Conservation (phyloP, 352 stramenopile genomes). For the Phytopythium litorale region DNA sequence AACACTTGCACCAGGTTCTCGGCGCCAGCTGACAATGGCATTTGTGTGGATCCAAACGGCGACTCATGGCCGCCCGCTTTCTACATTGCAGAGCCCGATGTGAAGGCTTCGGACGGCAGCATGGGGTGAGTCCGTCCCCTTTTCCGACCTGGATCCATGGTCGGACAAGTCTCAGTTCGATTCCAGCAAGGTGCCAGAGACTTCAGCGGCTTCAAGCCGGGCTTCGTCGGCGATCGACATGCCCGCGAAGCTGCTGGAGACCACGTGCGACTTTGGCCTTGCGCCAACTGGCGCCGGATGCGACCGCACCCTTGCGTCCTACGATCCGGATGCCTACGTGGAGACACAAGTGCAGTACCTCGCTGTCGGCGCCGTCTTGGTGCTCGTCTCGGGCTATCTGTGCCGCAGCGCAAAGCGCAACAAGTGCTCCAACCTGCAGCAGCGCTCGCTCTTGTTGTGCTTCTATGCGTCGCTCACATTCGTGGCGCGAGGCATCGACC, state of each 20-base stretch:
- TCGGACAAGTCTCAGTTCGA: background rate
- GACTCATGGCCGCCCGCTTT: background rate
- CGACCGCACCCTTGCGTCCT: slow-evolving; percentile 22
- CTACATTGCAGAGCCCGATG: background rate
- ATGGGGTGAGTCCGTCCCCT: too few relatives aligned
- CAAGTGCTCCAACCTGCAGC: slow-evolving; percentile 28
- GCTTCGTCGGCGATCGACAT: background rate
- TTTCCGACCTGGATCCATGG: background rate
- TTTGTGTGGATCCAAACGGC: background rate
- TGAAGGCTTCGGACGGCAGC: background rate
- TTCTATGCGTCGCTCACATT: slow-evolving; percentile 34
- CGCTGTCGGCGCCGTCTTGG: slow-evolving; percentile 18
- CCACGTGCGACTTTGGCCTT: slow-evolving; percentile 27
- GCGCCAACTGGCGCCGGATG: slow-evolving; percentile 23
- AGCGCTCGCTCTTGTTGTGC: slow-evolving; percentile 35
- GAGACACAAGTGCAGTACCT: slow-evolving; percentile 30
- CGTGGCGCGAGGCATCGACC: slow-evolving; percentile 25
- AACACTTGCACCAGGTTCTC: background rate
- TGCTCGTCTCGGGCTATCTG: slow-evolving; percentile 20
- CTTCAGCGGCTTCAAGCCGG: background rate
- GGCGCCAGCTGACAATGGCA: background rate
- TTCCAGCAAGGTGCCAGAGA: background rate
- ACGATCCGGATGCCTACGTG: slow-evolving; percentile 23
- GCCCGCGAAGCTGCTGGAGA: slow-evolving; percentile 19
- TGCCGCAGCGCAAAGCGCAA: slow-evolving; percentile 23